Percentiles rank a stretch among this genome's conserved stretches.
Evolutionary conservation across 495 filamentous ascomycete species (phyloP).

Genomic region (Venustampulla echinocandica): DNA sequence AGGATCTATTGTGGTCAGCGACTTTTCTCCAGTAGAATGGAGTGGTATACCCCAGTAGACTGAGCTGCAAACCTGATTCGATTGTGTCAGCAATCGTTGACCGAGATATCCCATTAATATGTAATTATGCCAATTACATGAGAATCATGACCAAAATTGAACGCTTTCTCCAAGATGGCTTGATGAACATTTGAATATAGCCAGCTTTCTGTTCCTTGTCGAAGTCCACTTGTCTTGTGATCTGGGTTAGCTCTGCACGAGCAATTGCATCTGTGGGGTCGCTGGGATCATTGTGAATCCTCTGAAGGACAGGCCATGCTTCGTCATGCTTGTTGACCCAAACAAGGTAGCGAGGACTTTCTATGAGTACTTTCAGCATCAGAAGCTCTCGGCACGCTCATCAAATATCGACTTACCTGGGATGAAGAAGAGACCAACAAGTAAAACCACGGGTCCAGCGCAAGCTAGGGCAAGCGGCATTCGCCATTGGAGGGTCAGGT

Average conservation of each 20-base stretch:
- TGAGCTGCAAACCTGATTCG: slow-evolving; percentile 18
- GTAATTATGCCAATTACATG: no score
- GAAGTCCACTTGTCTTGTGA: slow-evolving; percentile 22
- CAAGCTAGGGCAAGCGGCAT: slow-evolving; percentile 34
- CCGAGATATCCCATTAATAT: no score
- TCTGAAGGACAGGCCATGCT: slow-evolving; percentile 18
- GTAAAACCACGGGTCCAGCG: slow-evolving; percentile 31
- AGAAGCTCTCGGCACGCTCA: no score
- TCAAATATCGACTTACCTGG: no score
- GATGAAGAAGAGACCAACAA: slow-evolving; percentile 23
- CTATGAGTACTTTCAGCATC: no score
- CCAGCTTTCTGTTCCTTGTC: slow-evolving; percentile 12
- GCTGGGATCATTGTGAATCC: slow-evolving; percentile 15
- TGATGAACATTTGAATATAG: slow-evolving; percentile 31
- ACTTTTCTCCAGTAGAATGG: no score
- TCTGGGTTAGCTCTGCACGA: slow-evolving; percentile 23
- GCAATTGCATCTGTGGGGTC: slow-evolving; percentile 21
- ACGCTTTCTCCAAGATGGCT: slow-evolving; percentile 35
- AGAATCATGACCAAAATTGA: slow-evolving; percentile 34
- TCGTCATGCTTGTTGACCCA: slow-evolving; percentile 24
- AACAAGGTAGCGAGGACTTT: slow-evolving; percentile 27
- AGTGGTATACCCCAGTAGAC: slow-evolving; percentile 6
- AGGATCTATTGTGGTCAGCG: no score
- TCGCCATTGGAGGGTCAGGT: slow-evolving; percentile 5
- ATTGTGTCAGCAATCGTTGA: no score